Base-by-base conservation (phyloP, 495 filamentous ascomycete species). In the Talaromyces nanjingensis region DNA sequence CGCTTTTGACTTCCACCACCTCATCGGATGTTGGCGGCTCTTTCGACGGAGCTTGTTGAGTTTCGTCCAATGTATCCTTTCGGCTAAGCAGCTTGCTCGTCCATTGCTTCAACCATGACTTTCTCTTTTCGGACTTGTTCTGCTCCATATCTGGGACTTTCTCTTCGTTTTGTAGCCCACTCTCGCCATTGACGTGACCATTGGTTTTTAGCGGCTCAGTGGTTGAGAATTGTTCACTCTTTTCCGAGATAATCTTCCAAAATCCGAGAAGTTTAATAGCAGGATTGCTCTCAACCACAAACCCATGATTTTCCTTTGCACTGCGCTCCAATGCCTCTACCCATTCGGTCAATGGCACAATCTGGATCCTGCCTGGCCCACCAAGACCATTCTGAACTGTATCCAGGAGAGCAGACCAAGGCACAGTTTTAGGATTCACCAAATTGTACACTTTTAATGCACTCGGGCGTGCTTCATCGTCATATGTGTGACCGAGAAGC, bases 401-500 rank as follows among this genome's bases (percentile, higher is more conserved):
- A 29, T 62, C 45, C 11, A 62, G 59, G 0, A 62, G 59, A 47
- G 59, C 24, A 25, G 59, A 27, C 59, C 59, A 62, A 42, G 59
- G 7, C n/a, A 31, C 42, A 14, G 39, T 29, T 14, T 18, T 16
- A 1, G 59, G 59, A 52, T 62, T 62, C 39, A 62, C 59, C n/a
- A 60, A 14, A 42, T 60, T 60, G 34, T 60, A 60, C 33, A 60
- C 58, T n/a, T 22, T 24, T 12, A 60, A 18, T 5, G 18, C 29
- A 22, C 7, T 18, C 9, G 3, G 0, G 8, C n/a, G 16, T 8
- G 8, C 18, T 16, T 5, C 8, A 8, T 27, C 16, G 20, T 61
- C 37, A n/a, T 49, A 49, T 25, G 25, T 61, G 0, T n/a, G 11
- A 8, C 16, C 12, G 1, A 61, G n/a, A 14, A 78, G 71, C 22